Percentiles rank a stretch among this genome's conserved stretches.
Conservation (phyloP, 2,329 filamentous ascomycete species). For the Neonectria magnoliae region DNA sequence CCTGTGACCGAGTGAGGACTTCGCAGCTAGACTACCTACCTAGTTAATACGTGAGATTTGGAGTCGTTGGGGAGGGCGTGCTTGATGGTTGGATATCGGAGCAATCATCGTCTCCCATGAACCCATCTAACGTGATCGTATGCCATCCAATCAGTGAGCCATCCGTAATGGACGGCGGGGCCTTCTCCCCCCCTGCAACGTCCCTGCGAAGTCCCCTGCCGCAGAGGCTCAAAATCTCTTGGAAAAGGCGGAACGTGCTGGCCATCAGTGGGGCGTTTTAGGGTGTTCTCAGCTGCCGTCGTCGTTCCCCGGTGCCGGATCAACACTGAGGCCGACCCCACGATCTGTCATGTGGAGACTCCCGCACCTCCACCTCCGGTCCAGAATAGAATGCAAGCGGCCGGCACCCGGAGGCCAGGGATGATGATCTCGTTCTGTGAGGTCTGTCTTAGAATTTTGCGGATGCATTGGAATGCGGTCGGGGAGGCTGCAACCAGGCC, state of each 20-base stretch:
- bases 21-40: background rate
- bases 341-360: background rate
- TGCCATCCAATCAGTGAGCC: background rate
- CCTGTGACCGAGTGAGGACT: background rate
- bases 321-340: slow-evolving; percentile 3
- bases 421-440: background rate
- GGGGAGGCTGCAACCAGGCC: background rate
- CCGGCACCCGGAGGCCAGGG: background rate
- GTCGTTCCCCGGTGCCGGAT: slow-evolving; percentile 2
- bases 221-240: background rate
- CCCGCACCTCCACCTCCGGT: background rate
- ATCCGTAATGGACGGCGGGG: background rate
- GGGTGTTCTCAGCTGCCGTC: too few relatives aligned
- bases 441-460: background rate
- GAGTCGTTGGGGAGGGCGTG: background rate
- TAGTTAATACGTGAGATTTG: background rate
- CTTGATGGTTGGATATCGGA: background rate
- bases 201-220: background rate
- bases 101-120: background rate
- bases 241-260: background rate
- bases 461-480: background rate
- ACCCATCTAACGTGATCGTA: background rate
- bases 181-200: background rate
- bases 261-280: background rate
- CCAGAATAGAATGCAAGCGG: background rate